Evolutionary conservation across 345 rosid genomes (phyloP).

Genomic region (Melaleuca alternifolia): DNA sequence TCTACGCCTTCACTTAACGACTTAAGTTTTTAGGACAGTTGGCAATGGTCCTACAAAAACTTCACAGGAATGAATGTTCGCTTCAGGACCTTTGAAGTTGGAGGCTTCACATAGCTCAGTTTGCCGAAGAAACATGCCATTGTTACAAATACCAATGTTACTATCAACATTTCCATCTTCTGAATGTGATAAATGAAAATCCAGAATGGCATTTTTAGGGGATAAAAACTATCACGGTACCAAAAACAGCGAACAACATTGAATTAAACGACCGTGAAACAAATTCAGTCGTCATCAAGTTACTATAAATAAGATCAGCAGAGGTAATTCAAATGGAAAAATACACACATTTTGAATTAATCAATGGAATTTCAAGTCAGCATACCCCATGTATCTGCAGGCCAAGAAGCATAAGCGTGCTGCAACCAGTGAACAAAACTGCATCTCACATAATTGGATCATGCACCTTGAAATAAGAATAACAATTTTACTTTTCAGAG

Average conservation of each 20-base stretch:
- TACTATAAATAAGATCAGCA: background rate
- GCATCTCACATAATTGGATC: constrained; percentile 18
- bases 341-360: background rate
- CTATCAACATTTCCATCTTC: constrained; percentile 29
- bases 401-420: constrained; percentile 50
- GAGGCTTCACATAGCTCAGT: constrained; percentile 28
- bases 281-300: background rate
- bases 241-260: background rate
- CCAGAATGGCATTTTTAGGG: background rate
- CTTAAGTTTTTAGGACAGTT: too few relatives aligned
- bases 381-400: constrained; percentile 53
- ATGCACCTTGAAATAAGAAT: too few relatives aligned
- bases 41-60: too few relatives aligned
- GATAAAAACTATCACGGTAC: background rate
- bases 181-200: constrained; percentile 3
- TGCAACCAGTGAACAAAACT: constrained; percentile 39
- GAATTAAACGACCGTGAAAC: background rate
- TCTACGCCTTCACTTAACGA: too few relatives aligned
- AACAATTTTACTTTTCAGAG: too few relatives aligned
- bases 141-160: constrained; percentile 20
- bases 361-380: background rate
- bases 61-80: constrained; percentile 34
- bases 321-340: background rate
- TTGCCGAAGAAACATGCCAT: constrained; percentile 36
- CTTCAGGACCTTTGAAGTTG: constrained; percentile 12